Conservation (phyloP, 768 basidiomycete genomes). For the Tulasnella sp. region DNA sequence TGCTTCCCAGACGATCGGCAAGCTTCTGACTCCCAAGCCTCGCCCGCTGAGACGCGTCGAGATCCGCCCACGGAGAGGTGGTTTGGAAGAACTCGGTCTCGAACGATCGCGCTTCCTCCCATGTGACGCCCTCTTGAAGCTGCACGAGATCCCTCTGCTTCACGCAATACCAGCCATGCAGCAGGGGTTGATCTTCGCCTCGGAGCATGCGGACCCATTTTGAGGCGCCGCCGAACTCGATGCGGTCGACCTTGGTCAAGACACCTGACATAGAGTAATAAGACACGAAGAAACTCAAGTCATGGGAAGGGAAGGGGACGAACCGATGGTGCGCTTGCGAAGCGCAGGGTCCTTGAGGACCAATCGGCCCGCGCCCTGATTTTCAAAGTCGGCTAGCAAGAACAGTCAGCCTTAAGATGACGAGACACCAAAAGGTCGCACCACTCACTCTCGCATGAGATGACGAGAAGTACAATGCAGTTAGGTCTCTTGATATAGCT, state of each 20-base stretch:
- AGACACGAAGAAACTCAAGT: neutral
- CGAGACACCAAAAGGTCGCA: no score
- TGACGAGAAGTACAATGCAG: constrained; percentile 12
- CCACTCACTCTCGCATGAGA: constrained; percentile 15
- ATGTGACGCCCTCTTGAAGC: constrained; percentile 40
- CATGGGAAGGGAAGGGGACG: neutral
- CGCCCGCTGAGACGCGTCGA: neutral
- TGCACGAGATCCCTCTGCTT: constrained; percentile 44
- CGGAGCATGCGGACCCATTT: constrained; percentile 35
- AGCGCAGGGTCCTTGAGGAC: constrained; percentile 49
- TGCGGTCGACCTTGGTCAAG: constrained; percentile 64
- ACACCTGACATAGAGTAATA: constrained; percentile 36
- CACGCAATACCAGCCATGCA: constrained; percentile 50
- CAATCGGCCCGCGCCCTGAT: constrained; percentile 60
- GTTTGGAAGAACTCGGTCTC: constrained; percentile 46
- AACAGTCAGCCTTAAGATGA: no score
- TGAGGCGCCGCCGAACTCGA: constrained; percentile 41
- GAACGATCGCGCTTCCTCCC: constrained; percentile 44
- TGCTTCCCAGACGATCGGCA: constrained; percentile 43
- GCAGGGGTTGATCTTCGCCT: constrained; percentile 27
- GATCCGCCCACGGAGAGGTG: constrained; percentile 11
- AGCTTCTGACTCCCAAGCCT: constrained; percentile 23
- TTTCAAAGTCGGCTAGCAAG: constrained; percentile 75
- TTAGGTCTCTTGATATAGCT: constrained; percentile 4
- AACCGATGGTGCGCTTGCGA: constrained; percentile 61